A percentile compares a stretch with the other conserved stretches of the same genome.
Conservation (phyloP, 2,329 filamentous ascomycete species). For the Aspergillus neotritici region DNA sequence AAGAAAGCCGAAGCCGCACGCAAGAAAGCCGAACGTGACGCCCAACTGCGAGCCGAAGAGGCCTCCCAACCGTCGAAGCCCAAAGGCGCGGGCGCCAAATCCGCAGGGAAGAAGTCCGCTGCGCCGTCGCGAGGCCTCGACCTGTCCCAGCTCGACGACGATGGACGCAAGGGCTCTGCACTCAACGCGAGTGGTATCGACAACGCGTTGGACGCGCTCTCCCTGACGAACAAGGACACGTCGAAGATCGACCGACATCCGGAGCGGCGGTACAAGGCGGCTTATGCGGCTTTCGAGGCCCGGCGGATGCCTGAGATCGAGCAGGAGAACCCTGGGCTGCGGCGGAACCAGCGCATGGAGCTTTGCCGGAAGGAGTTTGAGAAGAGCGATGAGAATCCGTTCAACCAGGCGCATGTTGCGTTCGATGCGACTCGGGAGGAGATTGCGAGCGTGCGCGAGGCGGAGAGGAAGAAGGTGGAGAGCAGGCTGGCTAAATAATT, state of each 20-base stretch:
- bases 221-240: slow-evolving; percentile 54
- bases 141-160: slow-evolving; percentile 66
- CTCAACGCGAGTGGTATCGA: slow-evolving; percentile 86
- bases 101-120: slow-evolving; percentile 45
- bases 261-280: slow-evolving; percentile 79
- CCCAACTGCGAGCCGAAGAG: slow-evolving; percentile 77
- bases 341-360: slow-evolving; percentile 78
- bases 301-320: slow-evolving; percentile 78
- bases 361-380: slow-evolving; percentile 88
- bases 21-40: slow-evolving; percentile 90
- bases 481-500: slow-evolving; percentile 48
- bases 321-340: slow-evolving; percentile 70
- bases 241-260: slow-evolving; percentile 82
- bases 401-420: slow-evolving; percentile 72
- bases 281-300: slow-evolving; percentile 77
- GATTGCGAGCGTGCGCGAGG: slow-evolving; percentile 57
- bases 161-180: slow-evolving; percentile 47
- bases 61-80: slow-evolving; percentile 55
- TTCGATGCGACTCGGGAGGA: slow-evolving; percentile 80
- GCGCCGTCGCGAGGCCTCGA: slow-evolving; percentile 58
- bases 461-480: slow-evolving; percentile 72
- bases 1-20: slow-evolving; percentile 76
- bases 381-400: slow-evolving; percentile 89
- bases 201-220: slow-evolving; percentile 83
- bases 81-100: slow-evolving; percentile 53